Conservation (phyloP, 768 basidiomycete genomes). For the Kwoniella pini region DNA sequence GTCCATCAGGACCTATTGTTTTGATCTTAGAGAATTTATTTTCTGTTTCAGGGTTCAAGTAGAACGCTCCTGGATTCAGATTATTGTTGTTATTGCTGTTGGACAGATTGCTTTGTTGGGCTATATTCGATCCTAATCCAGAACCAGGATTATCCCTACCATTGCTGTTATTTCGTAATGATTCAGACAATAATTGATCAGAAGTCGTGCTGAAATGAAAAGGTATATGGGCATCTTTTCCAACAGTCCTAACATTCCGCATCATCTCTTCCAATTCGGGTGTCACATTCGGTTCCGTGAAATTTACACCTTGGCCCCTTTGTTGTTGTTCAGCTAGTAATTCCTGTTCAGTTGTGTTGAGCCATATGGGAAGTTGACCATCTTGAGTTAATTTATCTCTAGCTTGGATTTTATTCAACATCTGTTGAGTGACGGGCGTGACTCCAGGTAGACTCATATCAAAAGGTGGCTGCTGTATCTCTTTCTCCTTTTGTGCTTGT, state of each 20-base stretch:
- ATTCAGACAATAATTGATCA: too few relatives aligned
- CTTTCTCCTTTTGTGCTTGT: not conserved
- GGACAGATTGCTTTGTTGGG: not conserved
- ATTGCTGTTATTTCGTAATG: too few relatives aligned
- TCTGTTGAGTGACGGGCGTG: not conserved
- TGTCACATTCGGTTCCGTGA: not conserved
- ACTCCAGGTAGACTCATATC: not conserved
- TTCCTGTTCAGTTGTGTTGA: not conserved
- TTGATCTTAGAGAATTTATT: not conserved
- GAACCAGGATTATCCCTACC: too few relatives aligned
- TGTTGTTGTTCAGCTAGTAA: not conserved
- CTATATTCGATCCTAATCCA: not conserved
- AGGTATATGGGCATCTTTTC: constrained; percentile 2
- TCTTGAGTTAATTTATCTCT: not conserved
- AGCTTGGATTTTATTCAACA: not conserved
- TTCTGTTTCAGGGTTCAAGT: not conserved
- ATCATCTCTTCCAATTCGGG: constrained; percentile 1
- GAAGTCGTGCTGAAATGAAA: too few relatives aligned
- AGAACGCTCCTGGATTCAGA: too few relatives aligned
- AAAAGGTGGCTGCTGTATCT: not conserved
- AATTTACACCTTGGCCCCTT: not conserved
- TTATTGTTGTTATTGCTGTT: not conserved
- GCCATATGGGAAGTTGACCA: not conserved
- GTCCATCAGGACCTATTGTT: constrained; percentile 5
- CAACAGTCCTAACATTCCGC: not conserved